phyloP scores from a whole-genome alignment of 768 basidiomycete species.

The Hirschioporus abietinus region DNA sequence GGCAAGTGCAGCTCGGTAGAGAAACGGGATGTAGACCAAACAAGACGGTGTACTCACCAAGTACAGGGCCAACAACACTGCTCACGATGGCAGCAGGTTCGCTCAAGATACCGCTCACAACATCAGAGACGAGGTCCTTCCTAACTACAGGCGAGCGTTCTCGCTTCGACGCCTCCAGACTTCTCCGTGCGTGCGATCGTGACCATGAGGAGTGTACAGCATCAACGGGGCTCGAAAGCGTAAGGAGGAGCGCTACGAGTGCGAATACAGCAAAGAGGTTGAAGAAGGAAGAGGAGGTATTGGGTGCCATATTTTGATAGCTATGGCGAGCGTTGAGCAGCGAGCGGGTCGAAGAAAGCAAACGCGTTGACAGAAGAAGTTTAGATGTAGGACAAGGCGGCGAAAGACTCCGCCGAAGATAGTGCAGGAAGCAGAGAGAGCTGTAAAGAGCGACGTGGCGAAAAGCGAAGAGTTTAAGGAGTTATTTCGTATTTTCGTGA shows the following conservation, averaged over 20 bases:
- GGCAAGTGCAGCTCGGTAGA: not conserved
- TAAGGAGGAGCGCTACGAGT: conserved; percentile 19
- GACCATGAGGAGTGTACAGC: conserved; percentile 36
- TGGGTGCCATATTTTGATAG: conserved; percentile 13
- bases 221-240: conserved; percentile 18
- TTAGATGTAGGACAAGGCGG: not conserved
- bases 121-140: conserved; percentile 15
- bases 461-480: not conserved
- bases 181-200: conserved; percentile 31
- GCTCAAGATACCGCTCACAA: not conserved
- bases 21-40: not conserved
- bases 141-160: conserved; percentile 10
- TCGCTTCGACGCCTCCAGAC: conserved; percentile 22
- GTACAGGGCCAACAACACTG: not conserved
- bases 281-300: conserved; percentile 21
- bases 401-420: not conserved
- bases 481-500: not conserved
- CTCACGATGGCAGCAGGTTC: not conserved
- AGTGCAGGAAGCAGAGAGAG: not conserved
- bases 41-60: not conserved
- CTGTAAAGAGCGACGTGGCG: not conserved
- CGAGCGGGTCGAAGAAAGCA: not conserved
- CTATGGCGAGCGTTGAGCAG: not conserved
- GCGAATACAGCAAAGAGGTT: conserved; percentile 24
- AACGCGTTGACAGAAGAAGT: not conserved